Evolutionary conservation across 129 eudicot genomes (phyloP), one percentile per base, ranked within the genome.

Genomic region (Calendula officinalis): DNA sequence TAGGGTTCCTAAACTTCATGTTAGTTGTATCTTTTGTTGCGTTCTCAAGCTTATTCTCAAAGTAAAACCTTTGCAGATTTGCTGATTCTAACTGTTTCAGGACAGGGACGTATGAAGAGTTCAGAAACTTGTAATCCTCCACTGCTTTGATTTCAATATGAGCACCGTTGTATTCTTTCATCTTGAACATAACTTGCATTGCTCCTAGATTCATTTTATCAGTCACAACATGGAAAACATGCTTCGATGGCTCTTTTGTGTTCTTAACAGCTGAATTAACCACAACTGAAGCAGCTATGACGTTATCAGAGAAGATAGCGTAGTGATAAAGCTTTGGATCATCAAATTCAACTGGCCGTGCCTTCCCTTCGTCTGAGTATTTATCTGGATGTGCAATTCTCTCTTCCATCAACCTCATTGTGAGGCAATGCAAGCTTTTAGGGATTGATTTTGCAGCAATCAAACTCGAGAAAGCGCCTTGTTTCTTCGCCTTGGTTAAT

Each of bases 161-260:
- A 60, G 97, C 97, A 54, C 95, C 97, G 66, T 80, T 82, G 70
- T 90, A 86, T 41, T 86, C 92, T 70, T 75, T 90, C 83, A 90
- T 84, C 87, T 86, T 90, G 72, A 90, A 83, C 97, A 90, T 90
- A 62, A 90, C 97, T 49, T 90, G 97, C 97, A 90, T 90, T 7
- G 95, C 97, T 35, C 97, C 97, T 32, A 90, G 85, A 80, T 90
- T 90, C 97, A 86, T 90, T 81, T 86, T 90, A 74, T 90, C 97
- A 3, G 97, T 90, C 59, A 90, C 97, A 12, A 90, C 95, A 78
- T 90, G 95, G 51, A 90, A 90, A 33, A 90, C 95, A 36, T 90
- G 97, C 75, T 86, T 80, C 80, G 76, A 76, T 7, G 97, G 97
- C 75, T 90, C 95, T 64, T 90, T 90, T 6, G 91, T 56, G 69